phyloP scores from a whole-genome alignment of 371 early-diverging fungal genomes.

The Actinomortierella ambigua region DNA sequence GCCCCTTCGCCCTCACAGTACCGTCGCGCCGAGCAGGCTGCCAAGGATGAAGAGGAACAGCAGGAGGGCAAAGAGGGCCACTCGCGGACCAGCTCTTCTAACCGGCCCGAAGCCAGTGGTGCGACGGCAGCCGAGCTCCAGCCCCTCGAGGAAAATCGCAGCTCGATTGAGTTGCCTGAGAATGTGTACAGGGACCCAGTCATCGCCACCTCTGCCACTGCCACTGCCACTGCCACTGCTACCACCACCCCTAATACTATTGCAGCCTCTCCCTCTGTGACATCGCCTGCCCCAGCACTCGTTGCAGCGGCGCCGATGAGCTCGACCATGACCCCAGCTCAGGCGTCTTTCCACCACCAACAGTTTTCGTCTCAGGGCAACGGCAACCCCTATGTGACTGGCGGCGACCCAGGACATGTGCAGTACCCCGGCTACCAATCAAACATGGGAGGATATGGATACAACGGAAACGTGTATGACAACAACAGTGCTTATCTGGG shows the following conservation, averaged over 20 bases:
- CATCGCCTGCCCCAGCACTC: conserved; percentile 20
- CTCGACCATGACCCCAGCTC: background rate
- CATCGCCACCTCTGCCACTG: conserved; percentile 10
- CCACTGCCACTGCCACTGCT: conserved; percentile 14
- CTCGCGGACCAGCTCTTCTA: background rate
- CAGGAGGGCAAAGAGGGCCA: background rate
- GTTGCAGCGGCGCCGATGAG: conserved; percentile 2
- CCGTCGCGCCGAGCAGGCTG: conserved; percentile 9
- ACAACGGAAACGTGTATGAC: conserved; percentile 2
- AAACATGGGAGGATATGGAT: conserved; percentile 12
- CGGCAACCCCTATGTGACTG: background rate
- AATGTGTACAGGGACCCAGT: conserved; percentile 31
- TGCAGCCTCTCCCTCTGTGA: conserved; percentile 9
- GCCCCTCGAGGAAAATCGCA: conserved; percentile 1
- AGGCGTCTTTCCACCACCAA: background rate
- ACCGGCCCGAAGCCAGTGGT: conserved; percentile 5
- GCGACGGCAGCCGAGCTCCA: background rate
- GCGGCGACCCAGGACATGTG: conserved; percentile 8
- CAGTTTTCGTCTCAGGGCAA: too few species aligned
- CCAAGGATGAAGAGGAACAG: conserved; percentile 19
- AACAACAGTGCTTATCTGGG: conserved; percentile 1
- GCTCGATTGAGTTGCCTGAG: conserved; percentile 25
- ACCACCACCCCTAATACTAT: conserved; percentile 3
- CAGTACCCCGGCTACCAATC: conserved; percentile 24
- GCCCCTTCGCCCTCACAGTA: conserved; percentile 11